These are phyloP conservation scores for Ceratobasidium sp. DNA, from an alignment of 1,284 basidiomycete genomes.

Conservation along the genomic window DNA sequence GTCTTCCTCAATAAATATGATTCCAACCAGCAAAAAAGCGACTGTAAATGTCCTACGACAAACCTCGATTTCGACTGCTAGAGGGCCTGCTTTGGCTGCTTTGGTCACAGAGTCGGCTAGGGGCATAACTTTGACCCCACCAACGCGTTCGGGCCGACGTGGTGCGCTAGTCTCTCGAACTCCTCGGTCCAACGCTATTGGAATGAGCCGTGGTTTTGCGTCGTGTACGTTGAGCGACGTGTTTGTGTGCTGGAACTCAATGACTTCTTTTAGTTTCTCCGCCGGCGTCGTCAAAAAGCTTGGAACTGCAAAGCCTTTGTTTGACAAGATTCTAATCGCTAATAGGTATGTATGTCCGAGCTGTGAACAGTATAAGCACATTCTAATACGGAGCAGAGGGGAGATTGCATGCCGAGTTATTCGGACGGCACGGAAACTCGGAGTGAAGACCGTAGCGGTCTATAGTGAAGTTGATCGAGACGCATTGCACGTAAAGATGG, in stretches of 20 bases:
- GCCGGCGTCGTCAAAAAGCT: slow-evolving; percentile 1
- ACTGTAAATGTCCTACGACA: slow-evolving; percentile 25
- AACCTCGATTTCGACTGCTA: not conserved
- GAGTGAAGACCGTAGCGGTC: slow-evolving; percentile 88
- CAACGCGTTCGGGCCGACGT: not conserved
- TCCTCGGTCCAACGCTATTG: not conserved
- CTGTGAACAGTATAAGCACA: not conserved
- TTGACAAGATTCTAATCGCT: slow-evolving; percentile 85
- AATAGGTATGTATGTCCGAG: slow-evolving; percentile 62
- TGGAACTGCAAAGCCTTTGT: slow-evolving; percentile 48
- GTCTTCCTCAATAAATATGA: slow-evolving; percentile 10
- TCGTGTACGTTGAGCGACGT: not conserved
- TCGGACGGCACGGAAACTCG: slow-evolving; percentile 84
- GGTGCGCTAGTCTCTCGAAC: not conserved
- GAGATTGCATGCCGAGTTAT: slow-evolving; percentile 96
- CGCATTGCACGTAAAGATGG: slow-evolving; percentile 78
- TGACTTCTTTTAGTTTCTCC: slow-evolving; percentile 3
- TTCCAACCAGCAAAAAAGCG: slow-evolving; percentile 27
- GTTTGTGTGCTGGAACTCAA: not conserved
- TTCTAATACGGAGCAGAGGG: slow-evolving; percentile 60
- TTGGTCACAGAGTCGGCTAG: slow-evolving; percentile 10
- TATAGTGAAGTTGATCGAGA: slow-evolving; percentile 85
- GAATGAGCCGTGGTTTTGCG: not conserved
- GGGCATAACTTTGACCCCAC: not conserved
- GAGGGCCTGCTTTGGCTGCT: slow-evolving; percentile 3